Conservation (phyloP, 352 stramenopile species). For the Phytopythium mirpurense region DNA sequence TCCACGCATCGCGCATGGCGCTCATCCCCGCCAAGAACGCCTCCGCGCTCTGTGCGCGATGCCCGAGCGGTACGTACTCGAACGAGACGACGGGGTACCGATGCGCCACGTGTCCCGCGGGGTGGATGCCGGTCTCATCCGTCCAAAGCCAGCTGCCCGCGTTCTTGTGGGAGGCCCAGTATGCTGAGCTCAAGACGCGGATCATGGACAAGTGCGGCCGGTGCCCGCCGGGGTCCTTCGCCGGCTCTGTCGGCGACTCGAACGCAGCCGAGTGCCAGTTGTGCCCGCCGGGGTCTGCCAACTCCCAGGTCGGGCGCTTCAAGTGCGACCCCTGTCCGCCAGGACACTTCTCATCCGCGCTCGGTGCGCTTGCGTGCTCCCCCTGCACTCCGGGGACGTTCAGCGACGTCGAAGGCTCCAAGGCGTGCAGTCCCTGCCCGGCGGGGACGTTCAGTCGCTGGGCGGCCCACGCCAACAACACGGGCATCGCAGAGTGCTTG, state of each 20-base stretch:
- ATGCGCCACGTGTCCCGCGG: conserved; percentile 33
- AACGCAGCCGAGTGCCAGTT: neutral
- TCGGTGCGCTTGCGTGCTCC: conserved; percentile 16
- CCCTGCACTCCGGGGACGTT: conserved; percentile 46
- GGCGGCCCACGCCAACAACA: conserved; percentile 6
- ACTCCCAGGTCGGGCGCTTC: neutral
- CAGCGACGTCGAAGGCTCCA: conserved; percentile 20
- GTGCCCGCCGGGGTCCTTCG: conserved; percentile 14
- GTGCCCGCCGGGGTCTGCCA: conserved; percentile 6
- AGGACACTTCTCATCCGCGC: conserved; percentile 1
- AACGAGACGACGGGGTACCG: conserved; percentile 37
- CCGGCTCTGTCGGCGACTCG: neutral
- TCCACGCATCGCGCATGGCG: neutral
- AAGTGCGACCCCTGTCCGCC: conserved; percentile 1
- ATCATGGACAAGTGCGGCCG: conserved; percentile 3
- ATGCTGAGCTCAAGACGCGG: conserved; percentile 8
- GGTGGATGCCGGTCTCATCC: conserved; percentile 9
- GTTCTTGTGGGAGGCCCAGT: conserved; percentile 2
- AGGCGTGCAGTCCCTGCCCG: conserved; percentile 26
- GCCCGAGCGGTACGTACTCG: conserved; percentile 31
- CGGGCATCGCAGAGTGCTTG: conserved; percentile 26
- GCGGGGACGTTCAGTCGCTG: conserved; percentile 25
- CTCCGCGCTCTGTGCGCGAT: conserved; percentile 23
- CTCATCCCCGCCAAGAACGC: conserved; percentile 13
- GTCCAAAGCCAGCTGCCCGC: conserved; percentile 2